Evolutionary conservation across 176 grass and related monocot genomes (phyloP), one percentile per base, ranked within the genome.

Genomic region (Elaeis guineensis): DNA sequence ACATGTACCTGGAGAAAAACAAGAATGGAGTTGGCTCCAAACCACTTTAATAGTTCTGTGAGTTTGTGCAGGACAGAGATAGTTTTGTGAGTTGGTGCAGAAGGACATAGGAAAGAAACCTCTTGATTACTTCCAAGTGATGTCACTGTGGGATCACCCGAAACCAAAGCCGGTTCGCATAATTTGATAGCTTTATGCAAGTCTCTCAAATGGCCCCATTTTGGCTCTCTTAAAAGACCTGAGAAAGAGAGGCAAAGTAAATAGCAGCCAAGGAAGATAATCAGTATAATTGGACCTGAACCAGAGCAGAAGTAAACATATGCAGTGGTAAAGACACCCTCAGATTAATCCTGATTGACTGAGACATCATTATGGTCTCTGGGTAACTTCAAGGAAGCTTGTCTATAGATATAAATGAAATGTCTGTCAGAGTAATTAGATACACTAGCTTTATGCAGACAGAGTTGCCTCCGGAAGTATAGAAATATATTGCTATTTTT

Each of bases 121-220:
- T 91, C 75, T 67, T 91, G 78, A 17, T 85, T 85, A 55, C 65
- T 83, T 19, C 92, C 92, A 0, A 97, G 66, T 21, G 69, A 69
- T 26, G 77, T 59, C 5, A 90, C 52, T 2, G 64, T 88, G 3
- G 73, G 92, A 66, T 97, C 84, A 0, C 74, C 72, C 3, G 87
- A 88, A 28, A 97, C 59, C 12, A 91, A 67, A 0, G 58, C 75
- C 17, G 78, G 72, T 62, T 97, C 92, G 4, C 75, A 79, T 54
- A 82, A 64, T 75, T 91, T 97, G 81, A 97, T 97, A 51, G 87
- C 92, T 61, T 75, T 85, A 66, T 97, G 92, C 72, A 97, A 75
- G 61, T 97, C 87, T 72, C 78, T 87, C 76, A 97, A 69, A 75
- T 97, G 92, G 39, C 92, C 87, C 87, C 87, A 97, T 85, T 97